Evolutionary conservation across 306 rosid genomes (phyloP).

Genomic region (Malus sylvestris): DNA sequence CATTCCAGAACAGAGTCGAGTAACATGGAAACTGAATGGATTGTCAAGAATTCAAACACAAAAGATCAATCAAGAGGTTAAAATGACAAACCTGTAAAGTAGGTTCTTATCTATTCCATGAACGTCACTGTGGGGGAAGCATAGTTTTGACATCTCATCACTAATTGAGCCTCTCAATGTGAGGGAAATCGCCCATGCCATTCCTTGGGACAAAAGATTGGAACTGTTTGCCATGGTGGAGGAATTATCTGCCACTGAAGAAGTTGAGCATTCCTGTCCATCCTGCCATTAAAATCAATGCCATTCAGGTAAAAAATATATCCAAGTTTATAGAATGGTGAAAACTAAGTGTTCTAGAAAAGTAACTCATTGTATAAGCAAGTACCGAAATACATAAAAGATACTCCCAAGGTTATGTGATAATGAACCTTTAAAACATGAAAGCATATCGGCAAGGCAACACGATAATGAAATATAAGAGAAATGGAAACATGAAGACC

Average conservation of each 20-base stretch:
- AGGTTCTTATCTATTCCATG: slow-evolving; percentile 43
- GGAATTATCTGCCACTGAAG: slow-evolving; percentile 39
- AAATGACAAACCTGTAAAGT: slow-evolving; percentile 62
- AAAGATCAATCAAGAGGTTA: slow-evolving; percentile 8
- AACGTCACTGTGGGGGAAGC: slow-evolving; percentile 30
- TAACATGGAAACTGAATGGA: neutral
- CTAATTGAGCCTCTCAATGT: slow-evolving; percentile 51
- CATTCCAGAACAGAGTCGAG: neutral
- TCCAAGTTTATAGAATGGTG: neutral
- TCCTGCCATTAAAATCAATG: slow-evolving; percentile 37
- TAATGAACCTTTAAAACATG: neutral
- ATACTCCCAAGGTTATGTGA: neutral
- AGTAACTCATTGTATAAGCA: neutral
- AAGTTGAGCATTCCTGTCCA: slow-evolving; percentile 36
- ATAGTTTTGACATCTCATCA: slow-evolving; percentile 55
- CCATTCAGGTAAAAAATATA: slow-evolving; percentile 17
- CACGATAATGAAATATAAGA: neutral
- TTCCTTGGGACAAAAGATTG: slow-evolving; percentile 53
- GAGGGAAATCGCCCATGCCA: slow-evolving; percentile 81
- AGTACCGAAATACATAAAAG: neutral
- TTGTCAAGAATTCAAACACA: neutral
- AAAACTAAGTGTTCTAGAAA: neutral
- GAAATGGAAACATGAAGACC: neutral
- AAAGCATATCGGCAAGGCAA: neutral
- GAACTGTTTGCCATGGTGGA: slow-evolving; percentile 24